Base-by-base conservation (phyloP, 228 moss, liverwort and hornwort species). In the Sphagnum magellanicum region DNA sequence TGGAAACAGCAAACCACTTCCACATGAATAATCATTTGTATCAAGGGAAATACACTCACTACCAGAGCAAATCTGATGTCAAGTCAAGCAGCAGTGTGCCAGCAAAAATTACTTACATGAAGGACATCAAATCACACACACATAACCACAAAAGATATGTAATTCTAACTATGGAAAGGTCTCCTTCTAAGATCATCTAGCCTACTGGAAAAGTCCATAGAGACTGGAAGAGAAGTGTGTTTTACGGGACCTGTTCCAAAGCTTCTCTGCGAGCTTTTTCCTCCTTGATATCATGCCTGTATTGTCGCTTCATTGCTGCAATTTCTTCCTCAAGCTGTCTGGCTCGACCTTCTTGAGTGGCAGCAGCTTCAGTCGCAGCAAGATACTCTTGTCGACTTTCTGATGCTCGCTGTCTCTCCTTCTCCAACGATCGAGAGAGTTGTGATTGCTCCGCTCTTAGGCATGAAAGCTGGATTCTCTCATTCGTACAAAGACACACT, bases 331-430 rank as follows among this genome's bases (percentile, higher is more conserved):
- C 98, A 16, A 93, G 72, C 83, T 98, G 98, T 74, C 78, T 85
- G 61, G 90, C 91, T 81, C 98, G 87, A 9, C 90, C 91, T 83
- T 94, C 94, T 66, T 87, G 83, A 59, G 91, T 98, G 53, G 90
- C 79, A 48, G 92, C 85, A 60, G 86, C 76, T 75, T 98, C 94
- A 48, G 77, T 87, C 65, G 98, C 79, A 64, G 88, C 98, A 70
- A 98, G 72, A 76, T 83, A 94, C 68, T 98, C 98, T 78, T 98
- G 98, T 63, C 94, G 86, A 68, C 85, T 89, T 77, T 98, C 98
- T 5, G 90, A 89, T 63, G 98, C 98, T 52, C 98, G 87, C 58
- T 93, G 94, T 70, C 94, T 84, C 84, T 98, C 98, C 75, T 98
- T 98, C 78, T 98, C 97, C 72, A 98, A 79, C 46, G 90, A 90